Evolutionary conservation across 345 rosid species (phyloP), one percentile per base, ranked within the genome.

Genomic region (Eucalyptus polyanthemos): DNA sequence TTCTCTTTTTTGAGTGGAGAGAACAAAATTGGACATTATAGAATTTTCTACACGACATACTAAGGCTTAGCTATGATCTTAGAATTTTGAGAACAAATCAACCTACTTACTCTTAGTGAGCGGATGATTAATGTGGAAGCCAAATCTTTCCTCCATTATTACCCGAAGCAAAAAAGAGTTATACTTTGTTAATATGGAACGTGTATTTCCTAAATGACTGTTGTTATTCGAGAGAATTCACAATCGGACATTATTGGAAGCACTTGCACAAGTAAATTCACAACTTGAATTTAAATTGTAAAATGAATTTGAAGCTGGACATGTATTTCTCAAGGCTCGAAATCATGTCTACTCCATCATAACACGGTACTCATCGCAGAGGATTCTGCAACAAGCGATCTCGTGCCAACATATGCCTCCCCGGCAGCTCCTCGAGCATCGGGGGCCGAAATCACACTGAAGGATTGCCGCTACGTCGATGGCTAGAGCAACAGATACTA

Each of bases 341-440:
- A 72, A 72, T 72, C 81, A 72, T 72, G 27, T 72, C 25, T 12
- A 19, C 44, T 72, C 90, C 34, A 58, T 21, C 45, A 56, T 16
- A 45, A 89, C 80, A 31, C 34, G 29, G 22, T 58, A 86, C 37
- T 72, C 88, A n/a, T 86, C 65, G 29, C 47, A 86, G 4, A 69
- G 80, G 37, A 47, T 81, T 11, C 49, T 34, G 24, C 14, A 89
- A 65, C n/a, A 40, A 17, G 80, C 25, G 54, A 88, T 76, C 56
- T 80, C 88, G 60, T 90, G 92, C 94, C 93, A 90, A 31, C 93
- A 88, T 29, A 89, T 88, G 50, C 91, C 93, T 60, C 92, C 90
- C 60, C 86, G 90, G 87, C 90, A 89, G 83, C 45, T 34, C 25
- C 87, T 88, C 7, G 42, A 29, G 58, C 53, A 37, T 25, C 9